Conservation (phyloP, 768 basidiomycete genomes). For the Inosperma sp. region DNA sequence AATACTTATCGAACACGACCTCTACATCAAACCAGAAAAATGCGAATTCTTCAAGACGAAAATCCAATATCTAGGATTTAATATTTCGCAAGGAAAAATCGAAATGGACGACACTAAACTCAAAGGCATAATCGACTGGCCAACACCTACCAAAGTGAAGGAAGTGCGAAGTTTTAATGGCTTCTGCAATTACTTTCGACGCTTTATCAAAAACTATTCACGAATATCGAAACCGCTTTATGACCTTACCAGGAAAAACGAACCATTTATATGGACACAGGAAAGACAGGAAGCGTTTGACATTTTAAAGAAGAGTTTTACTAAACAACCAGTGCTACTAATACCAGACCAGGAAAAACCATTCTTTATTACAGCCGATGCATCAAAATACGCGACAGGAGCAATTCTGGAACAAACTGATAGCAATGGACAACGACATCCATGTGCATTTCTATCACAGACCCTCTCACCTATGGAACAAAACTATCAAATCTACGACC, state of each 20-base stretch:
- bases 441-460: slow-evolving; percentile 31
- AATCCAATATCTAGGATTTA: slow-evolving; percentile 35
- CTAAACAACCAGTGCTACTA: slow-evolving; percentile 23
- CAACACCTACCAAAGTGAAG: slow-evolving; percentile 23
- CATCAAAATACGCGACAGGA: slow-evolving; percentile 29
- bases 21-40: not conserved
- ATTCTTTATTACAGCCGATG: slow-evolving; percentile 28
- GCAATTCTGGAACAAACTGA: slow-evolving; percentile 28
- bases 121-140: slow-evolving; percentile 36
- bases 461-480: slow-evolving; percentile 29
- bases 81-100: slow-evolving; percentile 21
- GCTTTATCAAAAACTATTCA: slow-evolving; percentile 32
- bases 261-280: slow-evolving; percentile 24
- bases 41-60: not conserved
- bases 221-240: slow-evolving; percentile 26
- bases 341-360: slow-evolving; percentile 17
- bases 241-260: slow-evolving; percentile 23
- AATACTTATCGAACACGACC: not conserved
- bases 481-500: slow-evolving; percentile 46
- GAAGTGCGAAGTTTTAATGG: slow-evolving; percentile 40
- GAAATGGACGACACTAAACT: slow-evolving; percentile 38
- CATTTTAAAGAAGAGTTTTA: slow-evolving; percentile 23
- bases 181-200: slow-evolving; percentile 36
- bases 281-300: slow-evolving; percentile 25
- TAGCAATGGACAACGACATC: slow-evolving; percentile 22